Evolutionary conservation across 2,329 filamentous ascomycete genomes (phyloP).

Genomic region (Penicillium sp.): DNA sequence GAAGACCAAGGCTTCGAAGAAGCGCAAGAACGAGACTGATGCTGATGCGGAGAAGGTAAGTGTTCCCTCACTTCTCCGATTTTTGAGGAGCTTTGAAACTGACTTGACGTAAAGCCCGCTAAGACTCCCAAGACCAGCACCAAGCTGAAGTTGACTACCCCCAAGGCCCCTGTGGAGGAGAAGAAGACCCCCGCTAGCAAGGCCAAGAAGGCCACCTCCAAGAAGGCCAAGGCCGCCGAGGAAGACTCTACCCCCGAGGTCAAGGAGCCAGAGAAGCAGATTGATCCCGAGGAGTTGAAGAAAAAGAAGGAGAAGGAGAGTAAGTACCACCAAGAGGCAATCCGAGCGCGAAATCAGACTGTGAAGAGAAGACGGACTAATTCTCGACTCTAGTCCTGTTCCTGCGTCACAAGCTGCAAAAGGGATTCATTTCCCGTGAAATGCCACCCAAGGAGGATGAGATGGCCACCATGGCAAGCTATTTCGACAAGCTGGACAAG

Average conservation of each 20-base stretch:
- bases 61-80: constrained; percentile 5
- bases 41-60: constrained; percentile 73
- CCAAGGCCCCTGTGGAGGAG: constrained; percentile 61
- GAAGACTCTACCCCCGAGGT: constrained; percentile 57
- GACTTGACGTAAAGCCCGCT: constrained; percentile 53
- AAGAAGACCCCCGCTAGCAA: constrained; percentile 59
- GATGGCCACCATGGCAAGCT: constrained; percentile 51
- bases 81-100: constrained; percentile 1
- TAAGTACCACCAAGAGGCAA: constrained; percentile 33
- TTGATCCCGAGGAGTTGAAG: constrained; percentile 59
- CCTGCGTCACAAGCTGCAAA: constrained; percentile 90
- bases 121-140: constrained; percentile 66
- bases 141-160: constrained; percentile 57
- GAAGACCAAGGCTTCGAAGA: constrained; percentile 65
- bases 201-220: constrained; percentile 56
- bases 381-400: constrained; percentile 69
- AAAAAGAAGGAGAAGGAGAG: constrained; percentile 63
- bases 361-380: constrained; percentile 1
- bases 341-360: background rate
- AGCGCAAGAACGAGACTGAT: constrained; percentile 77
- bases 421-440: constrained; percentile 85
- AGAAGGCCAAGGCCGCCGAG: constrained; percentile 57
- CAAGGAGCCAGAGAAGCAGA: constrained; percentile 55
- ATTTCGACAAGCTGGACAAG: constrained; percentile 73
- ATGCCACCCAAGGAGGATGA: constrained; percentile 79